These are phyloP conservation scores for Silene noctiflora DNA, from an alignment of 179 eudicot species.

Conservation along the genomic window DNA sequence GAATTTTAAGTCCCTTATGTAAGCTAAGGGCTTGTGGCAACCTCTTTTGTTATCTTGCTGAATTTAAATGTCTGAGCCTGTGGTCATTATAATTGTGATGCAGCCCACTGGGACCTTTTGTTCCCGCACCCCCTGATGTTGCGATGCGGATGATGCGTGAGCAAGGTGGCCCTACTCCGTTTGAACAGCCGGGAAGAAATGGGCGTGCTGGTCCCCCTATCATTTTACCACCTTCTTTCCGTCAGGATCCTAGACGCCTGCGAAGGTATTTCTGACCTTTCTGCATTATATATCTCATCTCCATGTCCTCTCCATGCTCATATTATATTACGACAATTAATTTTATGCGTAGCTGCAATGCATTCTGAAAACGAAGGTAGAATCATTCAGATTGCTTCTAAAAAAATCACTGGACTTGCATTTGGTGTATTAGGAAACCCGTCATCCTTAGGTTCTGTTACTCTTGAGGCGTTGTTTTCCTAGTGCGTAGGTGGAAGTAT, in stretches of 20 bases:
- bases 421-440: no score
- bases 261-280: constrained; percentile 51
- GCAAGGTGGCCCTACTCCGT: constrained; percentile 80
- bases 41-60: not conserved
- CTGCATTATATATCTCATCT: not conserved
- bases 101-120: constrained; percentile 98
- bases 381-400: no score
- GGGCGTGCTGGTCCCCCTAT: constrained; percentile 69
- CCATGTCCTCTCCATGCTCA: no score
- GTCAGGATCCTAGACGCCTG: constrained; percentile 93
- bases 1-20: not conserved
- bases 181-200: constrained; percentile 78
- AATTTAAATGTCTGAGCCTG: not conserved
- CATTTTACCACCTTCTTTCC: constrained; percentile 69
- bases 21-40: not conserved
- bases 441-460: no score
- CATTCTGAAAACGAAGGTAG: no score
- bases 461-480: no score
- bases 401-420: no score
- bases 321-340: no score
- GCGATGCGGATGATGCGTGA: constrained; percentile 93
- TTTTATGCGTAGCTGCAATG: no score
- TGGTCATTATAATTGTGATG: constrained; percentile 22
- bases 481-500: no score
- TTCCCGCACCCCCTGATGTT: constrained; percentile 99